Base-by-base conservation (phyloP, 257 asterid species). In the Salvia hispanica region DNA sequence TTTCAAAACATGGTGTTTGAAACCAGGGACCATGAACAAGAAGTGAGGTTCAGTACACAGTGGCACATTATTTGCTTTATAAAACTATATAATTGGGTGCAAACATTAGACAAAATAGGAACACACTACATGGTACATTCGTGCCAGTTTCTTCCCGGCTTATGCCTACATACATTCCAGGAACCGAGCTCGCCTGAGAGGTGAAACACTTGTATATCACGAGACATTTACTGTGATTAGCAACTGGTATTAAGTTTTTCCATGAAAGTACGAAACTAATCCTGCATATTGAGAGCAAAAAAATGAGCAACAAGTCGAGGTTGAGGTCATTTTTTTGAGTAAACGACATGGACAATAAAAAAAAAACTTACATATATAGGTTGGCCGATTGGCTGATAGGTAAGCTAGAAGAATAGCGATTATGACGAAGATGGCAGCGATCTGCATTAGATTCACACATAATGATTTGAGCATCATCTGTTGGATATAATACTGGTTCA, bases 391-490 rank as follows among this genome's bases (percentile, higher is more conserved):
- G 53, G 86, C 79, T 11, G 86, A 77, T 9, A 81, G 56, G 67
- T 78, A 79, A 13, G 85, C 84, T 36, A 86, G 78, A 64, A 83
- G 70, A 40, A 84, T 68, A 72, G 90, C 95, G 72, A 86, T 57
- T 42, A 86, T 73, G 79, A 89, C 64, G 79, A 86, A 77, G 60
- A 90, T 68, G 78, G 78, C 31, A 36, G 76, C 82, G 63, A 88
- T 74, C 97, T 90, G 90, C 85, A 82, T 65, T 43, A 57, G 50
- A 55, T 53, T 66, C 21, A 58, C 6, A 34, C 52, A 0, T 34
- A 56, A 36, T 25, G 31, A 25, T 47, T 44, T 68, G 74, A 80
- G 34, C 67, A 60, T 44, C 10, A 58, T 77, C 12, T 34, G 3
- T 31, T 14, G 31, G n/a, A 59, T 12, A 25, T 31, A 42, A 15